A percentile compares a stretch with the other conserved stretches of the same genome.
Evolutionary conservation across 2,329 filamentous ascomycete species (phyloP).

Genomic region (Sporothrix variecibatus): DNA sequence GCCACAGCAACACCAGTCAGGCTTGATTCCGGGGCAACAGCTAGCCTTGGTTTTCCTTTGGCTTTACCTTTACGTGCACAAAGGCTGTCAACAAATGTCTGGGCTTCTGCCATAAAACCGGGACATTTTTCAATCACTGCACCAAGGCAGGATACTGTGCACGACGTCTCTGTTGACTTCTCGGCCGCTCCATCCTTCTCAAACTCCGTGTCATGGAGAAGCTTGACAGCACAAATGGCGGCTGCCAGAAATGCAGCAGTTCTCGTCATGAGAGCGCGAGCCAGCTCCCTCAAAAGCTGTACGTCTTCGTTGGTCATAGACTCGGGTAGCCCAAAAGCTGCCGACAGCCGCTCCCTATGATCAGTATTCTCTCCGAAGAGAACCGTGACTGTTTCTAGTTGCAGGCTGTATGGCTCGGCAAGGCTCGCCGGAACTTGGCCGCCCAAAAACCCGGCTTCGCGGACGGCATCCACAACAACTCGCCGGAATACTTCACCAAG

Average conservation of each 20-base stretch:
- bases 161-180: background rate
- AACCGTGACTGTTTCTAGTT: background rate
- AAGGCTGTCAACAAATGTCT: background rate
- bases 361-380: background rate
- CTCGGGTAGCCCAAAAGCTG: background rate
- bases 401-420: background rate
- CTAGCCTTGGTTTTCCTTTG: background rate
- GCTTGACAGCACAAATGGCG: background rate
- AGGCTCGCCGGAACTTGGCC: background rate
- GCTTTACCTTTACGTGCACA: background rate
- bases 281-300: background rate
- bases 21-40: background rate
- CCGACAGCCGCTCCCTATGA: background rate
- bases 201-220: background rate
- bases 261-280: background rate
- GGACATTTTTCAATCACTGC: background rate
- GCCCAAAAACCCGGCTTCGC: background rate
- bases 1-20: background rate
- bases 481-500: background rate
- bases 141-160: background rate
- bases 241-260: background rate
- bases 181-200: background rate
- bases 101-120: background rate
- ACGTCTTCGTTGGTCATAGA: background rate
- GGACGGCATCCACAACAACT: constrained; percentile 11